phyloP scores from a whole-genome alignment of 179 eudicot species.

The Gypsophila paniculata region DNA sequence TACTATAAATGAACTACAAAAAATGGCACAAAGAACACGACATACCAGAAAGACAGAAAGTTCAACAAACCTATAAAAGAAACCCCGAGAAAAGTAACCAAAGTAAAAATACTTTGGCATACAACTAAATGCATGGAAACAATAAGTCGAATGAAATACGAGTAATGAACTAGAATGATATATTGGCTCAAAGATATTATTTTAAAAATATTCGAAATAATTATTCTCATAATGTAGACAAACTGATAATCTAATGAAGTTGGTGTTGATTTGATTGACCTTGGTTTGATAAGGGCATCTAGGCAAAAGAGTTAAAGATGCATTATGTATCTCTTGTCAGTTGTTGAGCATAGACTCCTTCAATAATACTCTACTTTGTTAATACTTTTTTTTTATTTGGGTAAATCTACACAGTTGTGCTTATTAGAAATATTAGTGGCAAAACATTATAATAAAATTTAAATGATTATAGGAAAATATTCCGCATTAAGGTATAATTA shows the following conservation, averaged over 20 bases:
- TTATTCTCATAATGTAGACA: conserved; percentile 2
- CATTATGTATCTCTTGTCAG: conserved; percentile 15
- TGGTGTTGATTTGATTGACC: conserved; percentile 3
- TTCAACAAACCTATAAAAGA: too few species aligned
- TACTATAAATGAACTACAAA: too few species aligned
- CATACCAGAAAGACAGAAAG: too few species aligned
- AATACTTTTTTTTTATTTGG: neutral
- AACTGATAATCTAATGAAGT: neutral
- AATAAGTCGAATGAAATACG: neutral
- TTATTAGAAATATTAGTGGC: neutral
- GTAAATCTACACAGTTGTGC: neutral
- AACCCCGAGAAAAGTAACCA: too few species aligned
- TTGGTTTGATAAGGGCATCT: conserved; percentile 4
- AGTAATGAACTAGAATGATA: neutral
- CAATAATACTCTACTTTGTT: conserved; percentile 9
- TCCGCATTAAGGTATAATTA: too few species aligned
- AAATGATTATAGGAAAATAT: too few species aligned
- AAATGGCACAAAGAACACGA: too few species aligned
- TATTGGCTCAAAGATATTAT: neutral
- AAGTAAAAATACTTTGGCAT: too few species aligned
- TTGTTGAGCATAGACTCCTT: neutral
- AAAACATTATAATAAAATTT: neutral
- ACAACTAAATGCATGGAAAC: too few species aligned
- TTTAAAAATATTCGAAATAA: neutral
- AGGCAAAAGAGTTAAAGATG: conserved; percentile 14